Conservation (phyloP, 192 early-diverging fungal species). For the Gamsiella multidivaricata region DNA sequence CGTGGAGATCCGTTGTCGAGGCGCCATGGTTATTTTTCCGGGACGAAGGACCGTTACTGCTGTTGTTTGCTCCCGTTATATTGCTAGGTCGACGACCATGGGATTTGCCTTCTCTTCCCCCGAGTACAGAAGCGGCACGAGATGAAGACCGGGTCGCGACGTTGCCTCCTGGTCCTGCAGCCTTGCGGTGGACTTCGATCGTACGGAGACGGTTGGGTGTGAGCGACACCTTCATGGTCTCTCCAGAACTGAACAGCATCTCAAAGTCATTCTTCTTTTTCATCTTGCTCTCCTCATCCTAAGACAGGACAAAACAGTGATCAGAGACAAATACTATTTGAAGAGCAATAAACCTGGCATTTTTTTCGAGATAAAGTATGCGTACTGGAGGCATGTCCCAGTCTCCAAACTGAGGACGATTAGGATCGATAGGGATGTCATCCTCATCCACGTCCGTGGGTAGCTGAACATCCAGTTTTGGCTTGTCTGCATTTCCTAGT, state of each 20-base stretch:
- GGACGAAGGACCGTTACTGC: no score
- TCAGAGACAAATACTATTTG: not conserved
- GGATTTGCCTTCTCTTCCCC: slow-evolving; percentile 22
- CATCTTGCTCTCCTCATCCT: slow-evolving; percentile 51
- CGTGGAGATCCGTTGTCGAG: slow-evolving; percentile 7
- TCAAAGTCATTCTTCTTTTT: slow-evolving; percentile 66
- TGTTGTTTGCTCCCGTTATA: not conserved
- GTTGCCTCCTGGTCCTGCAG: slow-evolving; percentile 10
- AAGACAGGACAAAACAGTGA: not conserved
- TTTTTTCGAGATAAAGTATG: no score
- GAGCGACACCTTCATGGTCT: slow-evolving; percentile 65
- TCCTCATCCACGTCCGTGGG: slow-evolving; percentile 46
- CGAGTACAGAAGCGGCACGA: slow-evolving; percentile 42
- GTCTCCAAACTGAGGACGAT: slow-evolving; percentile 51
- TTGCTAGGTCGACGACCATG: slow-evolving; percentile 40
- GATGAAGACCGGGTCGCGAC: slow-evolving; percentile 45
- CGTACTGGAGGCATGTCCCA: slow-evolving; percentile 50
- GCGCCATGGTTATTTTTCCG: no score
- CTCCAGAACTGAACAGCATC: slow-evolving; percentile 59
- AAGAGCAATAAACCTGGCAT: no score
- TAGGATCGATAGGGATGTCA: slow-evolving; percentile 37
- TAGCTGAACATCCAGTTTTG: slow-evolving; percentile 39
- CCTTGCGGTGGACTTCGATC: slow-evolving; percentile 60
- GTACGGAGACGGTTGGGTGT: slow-evolving; percentile 68
- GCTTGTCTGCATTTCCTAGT: slow-evolving; percentile 48